A percentile compares a stretch with the other conserved stretches of the same genome.
These are phyloP conservation scores for Trichosporon ovoides DNA, from an alignment of 1,284 basidiomycete genomes.

Conservation along the genomic window DNA sequence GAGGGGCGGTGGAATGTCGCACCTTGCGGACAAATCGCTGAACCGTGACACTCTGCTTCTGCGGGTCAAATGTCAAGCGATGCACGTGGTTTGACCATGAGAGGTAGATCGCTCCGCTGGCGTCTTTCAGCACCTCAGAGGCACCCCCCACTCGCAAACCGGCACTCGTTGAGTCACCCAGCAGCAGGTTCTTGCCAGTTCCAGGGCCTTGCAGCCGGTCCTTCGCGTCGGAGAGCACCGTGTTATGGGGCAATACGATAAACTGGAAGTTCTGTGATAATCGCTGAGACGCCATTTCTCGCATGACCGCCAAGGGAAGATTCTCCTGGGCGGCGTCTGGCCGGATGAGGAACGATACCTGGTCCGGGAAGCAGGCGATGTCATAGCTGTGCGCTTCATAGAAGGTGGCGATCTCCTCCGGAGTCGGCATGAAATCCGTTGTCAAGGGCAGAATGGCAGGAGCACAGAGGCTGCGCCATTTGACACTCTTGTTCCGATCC, in stretches of 20 bases:
- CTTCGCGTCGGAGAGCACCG: slow-evolving; percentile 20
- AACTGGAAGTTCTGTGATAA: slow-evolving; percentile 93
- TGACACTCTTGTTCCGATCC: slow-evolving; percentile 68
- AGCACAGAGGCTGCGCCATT: slow-evolving; percentile 82
- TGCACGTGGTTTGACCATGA: slow-evolving; percentile 96
- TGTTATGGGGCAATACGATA: slow-evolving; percentile 54
- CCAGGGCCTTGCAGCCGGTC: neutral
- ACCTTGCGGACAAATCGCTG: slow-evolving; percentile 76
- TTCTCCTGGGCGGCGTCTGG: slow-evolving; percentile 45
- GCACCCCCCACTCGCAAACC: slow-evolving; percentile 59
- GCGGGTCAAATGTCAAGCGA: slow-evolving; percentile 70
- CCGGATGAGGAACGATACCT: slow-evolving; percentile 60
- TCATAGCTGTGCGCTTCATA: slow-evolving; percentile 66
- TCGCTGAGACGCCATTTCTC: slow-evolving; percentile 87
- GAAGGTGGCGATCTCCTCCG: slow-evolving; percentile 66
- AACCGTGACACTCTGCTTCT: slow-evolving; percentile 80
- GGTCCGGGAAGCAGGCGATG: slow-evolving; percentile 47
- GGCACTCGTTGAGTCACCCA: slow-evolving; percentile 54
- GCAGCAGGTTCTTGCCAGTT: slow-evolving; percentile 56
- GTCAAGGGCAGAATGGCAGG: slow-evolving; percentile 87
- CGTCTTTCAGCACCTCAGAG: slow-evolving; percentile 62
- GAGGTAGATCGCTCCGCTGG: slow-evolving; percentile 75
- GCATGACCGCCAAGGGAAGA: slow-evolving; percentile 80
- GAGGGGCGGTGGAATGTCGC: slow-evolving; percentile 57
- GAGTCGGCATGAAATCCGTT: slow-evolving; percentile 78